Percentiles rank a stretch among this genome's conserved stretches.
Conservation (phyloP, 805 yeast species). For the Zygotorulaspora danielsina region DNA sequence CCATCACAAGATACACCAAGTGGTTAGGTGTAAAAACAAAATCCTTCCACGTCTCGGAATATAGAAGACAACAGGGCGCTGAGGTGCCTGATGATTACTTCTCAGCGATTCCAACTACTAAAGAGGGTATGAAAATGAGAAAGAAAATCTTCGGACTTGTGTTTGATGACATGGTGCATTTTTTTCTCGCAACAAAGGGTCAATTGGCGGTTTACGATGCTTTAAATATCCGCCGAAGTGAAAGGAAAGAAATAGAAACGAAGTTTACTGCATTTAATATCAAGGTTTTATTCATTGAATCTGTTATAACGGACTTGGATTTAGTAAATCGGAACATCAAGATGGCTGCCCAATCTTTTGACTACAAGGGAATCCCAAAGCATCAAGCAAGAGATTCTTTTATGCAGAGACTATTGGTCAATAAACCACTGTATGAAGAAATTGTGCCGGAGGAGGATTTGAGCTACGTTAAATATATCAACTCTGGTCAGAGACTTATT, state of each 20-base stretch:
- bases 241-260: conserved; percentile 56
- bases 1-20: conserved; percentile 83
- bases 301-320: conserved; percentile 67
- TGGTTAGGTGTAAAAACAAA: conserved; percentile 96
- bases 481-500: conserved; percentile 81
- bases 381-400: conserved; percentile 74
- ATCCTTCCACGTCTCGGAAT: conserved; percentile 88
- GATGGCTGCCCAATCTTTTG: conserved; percentile 85
- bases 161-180: conserved; percentile 60
- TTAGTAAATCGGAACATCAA: conserved; percentile 71
- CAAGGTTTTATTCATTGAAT: conserved; percentile 83
- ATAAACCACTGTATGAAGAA: conserved; percentile 68
- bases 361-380: conserved; percentile 72
- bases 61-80: conserved; percentile 54
- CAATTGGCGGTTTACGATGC: conserved; percentile 97
- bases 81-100: conserved; percentile 68
- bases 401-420: conserved; percentile 60
- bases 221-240: conserved; percentile 72
- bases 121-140: conserved; percentile 51
- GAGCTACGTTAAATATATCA: conserved; percentile 78
- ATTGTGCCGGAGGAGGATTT: conserved; percentile 55
- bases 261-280: conserved; percentile 55
- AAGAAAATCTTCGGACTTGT: conserved; percentile 58
- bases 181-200: conserved; percentile 73
- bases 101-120: conserved; percentile 47